Evolutionary conservation across 371 early-diverging fungal genomes (phyloP), one percentile per base, ranked within the genome.

Genomic region (Mucor lusitanicus): DNA sequence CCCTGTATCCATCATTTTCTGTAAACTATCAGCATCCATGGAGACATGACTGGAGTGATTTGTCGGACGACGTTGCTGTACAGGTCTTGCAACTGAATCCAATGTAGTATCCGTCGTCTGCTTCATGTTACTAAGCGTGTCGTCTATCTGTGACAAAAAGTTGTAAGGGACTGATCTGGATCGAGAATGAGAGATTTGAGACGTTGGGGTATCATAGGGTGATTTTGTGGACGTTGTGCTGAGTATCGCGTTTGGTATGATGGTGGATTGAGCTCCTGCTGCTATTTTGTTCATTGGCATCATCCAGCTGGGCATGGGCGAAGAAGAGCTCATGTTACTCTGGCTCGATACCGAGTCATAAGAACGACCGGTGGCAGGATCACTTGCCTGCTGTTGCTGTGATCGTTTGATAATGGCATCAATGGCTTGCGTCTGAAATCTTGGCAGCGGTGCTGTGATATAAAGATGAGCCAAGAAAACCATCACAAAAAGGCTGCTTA

Each of bases 361-460:
- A 23, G 25, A 50, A 21, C 23, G 21, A 25, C n/a, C 5, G 3
- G 23, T 7, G 7, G 12, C 9, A 50, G 12, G 1, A 4, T 50
- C 50, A 25, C 23, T 23, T 50, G 50, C 12, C 25, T 30, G 33
- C 37, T 37, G 37, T 4, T 37, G 37, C 37, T 37, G 37, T 5
- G 60, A 60, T 25, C 42, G 42, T 54, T 75, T 73, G 27, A 78
- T 68, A 17, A 76, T 59, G 21, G 74, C 76, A 33, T 77, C 76
- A 32, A 80, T 75, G 35, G 78, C 70, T 61, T 77, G 63, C 15
- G 69, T 73, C 19, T 70, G 67, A 57, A 77, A 80, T 33, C 67
- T 75, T 32, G 81, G 81, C 15, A 80, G 59, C 19, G 78, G 76
- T n/a, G 76, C 76, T 80, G 61, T 53, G 3, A 1, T 30, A 33